phyloP scores from a whole-genome alignment of 331 rosid genomes.

The Malus hybrid region DNA sequence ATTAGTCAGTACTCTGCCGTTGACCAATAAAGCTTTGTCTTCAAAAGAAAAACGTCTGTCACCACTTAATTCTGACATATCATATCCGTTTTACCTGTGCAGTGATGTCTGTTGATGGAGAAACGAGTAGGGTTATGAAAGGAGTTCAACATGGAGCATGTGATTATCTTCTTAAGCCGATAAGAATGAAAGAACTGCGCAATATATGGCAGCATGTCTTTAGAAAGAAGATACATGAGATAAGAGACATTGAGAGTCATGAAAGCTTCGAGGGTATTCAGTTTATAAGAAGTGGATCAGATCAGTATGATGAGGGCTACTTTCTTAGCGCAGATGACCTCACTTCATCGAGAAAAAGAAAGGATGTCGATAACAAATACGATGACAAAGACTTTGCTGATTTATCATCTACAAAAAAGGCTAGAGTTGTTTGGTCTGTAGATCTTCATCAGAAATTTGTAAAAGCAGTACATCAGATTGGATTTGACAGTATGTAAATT shows the following conservation, averaged over 20 bases:
- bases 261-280: conserved; percentile 62
- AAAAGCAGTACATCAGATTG: conserved; percentile 90
- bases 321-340: conserved; percentile 54
- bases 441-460: conserved; percentile 99
- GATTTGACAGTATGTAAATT: conserved; percentile 76
- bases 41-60: conserved; percentile 15
- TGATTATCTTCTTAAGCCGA: conserved; percentile 94
- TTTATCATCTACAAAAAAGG: conserved; percentile 67
- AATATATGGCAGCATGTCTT: conserved; percentile 97
- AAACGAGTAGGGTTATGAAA: conserved; percentile 91
- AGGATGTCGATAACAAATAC: conserved; percentile 52
- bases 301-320: conserved; percentile 64
- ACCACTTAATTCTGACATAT: conserved; percentile 22
- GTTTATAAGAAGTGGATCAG: conserved; percentile 53
- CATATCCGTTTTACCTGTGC: conserved; percentile 32
- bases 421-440: conserved; percentile 95
- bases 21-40: conserved; percentile 18
- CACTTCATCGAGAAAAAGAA: conserved; percentile 55
- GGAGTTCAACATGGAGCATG: conserved; percentile 99
- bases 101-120: conserved; percentile 99
- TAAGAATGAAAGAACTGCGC: conserved; percentile 92
- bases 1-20: conserved; percentile 69
- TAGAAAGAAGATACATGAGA: conserved; percentile 78
- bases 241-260: conserved; percentile 67
- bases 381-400: conserved; percentile 72